Conservation (phyloP, 202 grass and related monocot genomes). For the Sporobolus alterniflorus region DNA sequence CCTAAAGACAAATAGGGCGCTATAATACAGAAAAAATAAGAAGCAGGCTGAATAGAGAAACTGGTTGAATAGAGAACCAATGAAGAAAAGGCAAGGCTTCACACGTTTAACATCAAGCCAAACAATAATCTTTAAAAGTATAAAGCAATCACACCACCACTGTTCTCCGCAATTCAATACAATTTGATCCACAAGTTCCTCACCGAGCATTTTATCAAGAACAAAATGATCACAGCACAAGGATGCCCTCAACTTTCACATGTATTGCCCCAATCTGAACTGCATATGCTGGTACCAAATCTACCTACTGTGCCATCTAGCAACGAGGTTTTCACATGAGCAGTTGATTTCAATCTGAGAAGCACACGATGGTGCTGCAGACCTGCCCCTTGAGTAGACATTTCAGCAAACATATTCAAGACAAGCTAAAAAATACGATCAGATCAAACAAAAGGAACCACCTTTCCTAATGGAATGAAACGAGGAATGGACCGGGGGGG, state of each 20-base stretch:
- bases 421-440: not conserved
- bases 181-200: not conserved
- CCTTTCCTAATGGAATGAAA: not conserved
- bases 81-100: conserved; percentile 1
- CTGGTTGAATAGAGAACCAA: not conserved
- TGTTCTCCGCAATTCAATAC: not conserved
- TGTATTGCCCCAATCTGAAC: not conserved
- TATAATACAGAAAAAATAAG: conserved; percentile 14
- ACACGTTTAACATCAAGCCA: not conserved
- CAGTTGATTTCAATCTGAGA: too few relatives aligned
- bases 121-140: conserved; percentile 8
- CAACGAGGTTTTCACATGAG: not conserved
- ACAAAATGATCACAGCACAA: conserved; percentile 8
- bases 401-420: conserved; percentile 46
- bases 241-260: not conserved
- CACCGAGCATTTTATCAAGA: conserved; percentile 14
- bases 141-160: not conserved
- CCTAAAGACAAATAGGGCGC: not conserved
- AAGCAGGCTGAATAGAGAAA: not conserved
- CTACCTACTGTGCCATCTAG: not conserved
- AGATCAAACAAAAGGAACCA: conserved; percentile 23
- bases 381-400: conserved; percentile 15
- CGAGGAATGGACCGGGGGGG: not conserved
- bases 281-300: not conserved
- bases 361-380: not conserved